A percentile compares a stretch with the other conserved stretches of the same genome.
Conservation (phyloP, 1,284 basidiomycete genomes). For the Mycena citricolor region DNA sequence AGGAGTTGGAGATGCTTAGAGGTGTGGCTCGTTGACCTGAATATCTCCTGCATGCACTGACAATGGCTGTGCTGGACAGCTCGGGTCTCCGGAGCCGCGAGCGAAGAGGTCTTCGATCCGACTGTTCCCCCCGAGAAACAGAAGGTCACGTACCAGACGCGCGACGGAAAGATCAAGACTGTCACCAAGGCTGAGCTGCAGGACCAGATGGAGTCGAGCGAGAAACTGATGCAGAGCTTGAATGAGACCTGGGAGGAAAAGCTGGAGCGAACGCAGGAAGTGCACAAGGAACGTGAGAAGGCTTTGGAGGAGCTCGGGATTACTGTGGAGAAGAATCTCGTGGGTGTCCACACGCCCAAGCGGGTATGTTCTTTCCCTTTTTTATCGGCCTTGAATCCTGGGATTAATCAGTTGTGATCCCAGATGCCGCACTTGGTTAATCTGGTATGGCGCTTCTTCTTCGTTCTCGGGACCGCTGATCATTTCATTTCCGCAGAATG, state of each 20-base stretch:
- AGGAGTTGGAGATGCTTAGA: slow-evolving; percentile 89
- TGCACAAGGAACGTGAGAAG: slow-evolving; percentile 95
- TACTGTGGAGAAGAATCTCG: slow-evolving; percentile 93
- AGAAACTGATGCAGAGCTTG: slow-evolving; percentile 94
- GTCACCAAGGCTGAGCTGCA: slow-evolving; percentile 97
- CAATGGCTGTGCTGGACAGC: slow-evolving; percentile 51
- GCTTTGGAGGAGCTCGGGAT: slow-evolving; percentile 97
- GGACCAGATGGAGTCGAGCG: slow-evolving; percentile 94
- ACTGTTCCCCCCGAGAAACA: slow-evolving; percentile 92
- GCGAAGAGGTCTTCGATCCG: slow-evolving; percentile 84
- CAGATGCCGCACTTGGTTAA: slow-evolving; percentile 95
- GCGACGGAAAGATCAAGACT: slow-evolving; percentile 91
- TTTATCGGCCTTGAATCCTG: slow-evolving; percentile 3
- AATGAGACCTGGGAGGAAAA: slow-evolving; percentile 99
- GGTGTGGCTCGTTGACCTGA: slow-evolving; percentile 48
- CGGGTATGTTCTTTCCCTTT: slow-evolving; percentile 50
- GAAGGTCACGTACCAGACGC: slow-evolving; percentile 92
- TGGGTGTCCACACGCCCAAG: slow-evolving; percentile 99
- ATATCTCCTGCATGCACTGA: background rate
- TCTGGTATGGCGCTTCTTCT: slow-evolving; percentile 56
- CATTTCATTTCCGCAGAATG: slow-evolving; percentile 61
- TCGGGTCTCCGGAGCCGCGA: slow-evolving; percentile 61
- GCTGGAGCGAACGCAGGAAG: slow-evolving; percentile 87
- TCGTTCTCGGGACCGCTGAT: slow-evolving; percentile 20
- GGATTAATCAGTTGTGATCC: slow-evolving; percentile 25